Conservation (phyloP, 2,329 filamentous ascomycete species). For the Aureobasidium subglaciale region DNA sequence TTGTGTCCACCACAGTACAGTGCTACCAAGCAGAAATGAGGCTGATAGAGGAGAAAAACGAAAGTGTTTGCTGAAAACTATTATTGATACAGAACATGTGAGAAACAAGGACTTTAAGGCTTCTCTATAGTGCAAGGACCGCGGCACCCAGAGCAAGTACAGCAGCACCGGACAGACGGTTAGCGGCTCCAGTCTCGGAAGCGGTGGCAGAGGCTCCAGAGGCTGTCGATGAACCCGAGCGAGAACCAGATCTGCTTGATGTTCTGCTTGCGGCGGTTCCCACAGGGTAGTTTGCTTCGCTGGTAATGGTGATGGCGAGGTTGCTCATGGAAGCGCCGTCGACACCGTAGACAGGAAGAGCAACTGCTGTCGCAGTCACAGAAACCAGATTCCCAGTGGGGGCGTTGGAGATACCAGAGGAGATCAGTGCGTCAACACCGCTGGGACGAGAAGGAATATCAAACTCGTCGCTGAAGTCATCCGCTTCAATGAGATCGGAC, state of each 20-base stretch:
- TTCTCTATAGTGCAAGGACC: constrained; percentile 5
- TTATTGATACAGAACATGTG: background rate
- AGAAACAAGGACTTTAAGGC: background rate
- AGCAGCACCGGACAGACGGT: constrained; percentile 10
- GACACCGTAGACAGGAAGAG: constrained; percentile 49
- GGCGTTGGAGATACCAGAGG: constrained; percentile 62
- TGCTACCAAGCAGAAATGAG: background rate
- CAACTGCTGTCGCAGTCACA: constrained; percentile 51
- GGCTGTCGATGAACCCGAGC: background rate
- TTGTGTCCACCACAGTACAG: background rate
- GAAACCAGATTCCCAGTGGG: constrained; percentile 51
- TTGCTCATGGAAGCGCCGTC: constrained; percentile 54
- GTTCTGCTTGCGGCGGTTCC: constrained; percentile 31
- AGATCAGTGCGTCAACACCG: constrained; percentile 64
- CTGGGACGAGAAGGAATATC: constrained; percentile 62
- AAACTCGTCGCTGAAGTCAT: constrained; percentile 71
- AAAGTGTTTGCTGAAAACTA: background rate
- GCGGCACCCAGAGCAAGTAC: constrained; percentile 15
- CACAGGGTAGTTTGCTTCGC: constrained; percentile 49
- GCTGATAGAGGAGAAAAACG: background rate
- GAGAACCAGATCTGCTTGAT: constrained; percentile 1
- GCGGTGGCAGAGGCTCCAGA: constrained; percentile 8
- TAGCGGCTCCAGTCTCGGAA: constrained; percentile 13
- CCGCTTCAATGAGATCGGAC: constrained; percentile 56
- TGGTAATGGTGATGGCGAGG: constrained; percentile 52